Percentiles rank a stretch among this genome's conserved stretches.
Conservation (phyloP, 2,329 filamentous ascomycete species). For the Cytospora mali region DNA sequence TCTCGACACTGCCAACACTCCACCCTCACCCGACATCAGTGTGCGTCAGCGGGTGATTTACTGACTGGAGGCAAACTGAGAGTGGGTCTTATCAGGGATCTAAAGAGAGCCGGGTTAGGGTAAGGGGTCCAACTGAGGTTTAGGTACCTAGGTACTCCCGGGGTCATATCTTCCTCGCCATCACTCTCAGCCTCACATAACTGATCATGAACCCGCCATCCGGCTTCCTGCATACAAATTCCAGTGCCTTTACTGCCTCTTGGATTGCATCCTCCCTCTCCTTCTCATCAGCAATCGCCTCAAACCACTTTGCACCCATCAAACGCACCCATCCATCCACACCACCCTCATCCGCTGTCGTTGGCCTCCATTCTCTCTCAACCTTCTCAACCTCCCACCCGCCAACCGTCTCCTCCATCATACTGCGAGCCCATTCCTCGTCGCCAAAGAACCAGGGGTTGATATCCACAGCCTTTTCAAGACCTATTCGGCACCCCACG, state of each 20-base stretch:
- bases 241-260: constrained; percentile 58
- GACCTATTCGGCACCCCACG: constrained; percentile 53
- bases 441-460: constrained; percentile 76
- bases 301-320: constrained; percentile 63
- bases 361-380: constrained; percentile 68
- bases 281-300: constrained; percentile 47
- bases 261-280: constrained; percentile 55
- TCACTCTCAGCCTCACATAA: constrained; percentile 57
- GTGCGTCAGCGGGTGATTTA: background rate
- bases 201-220: constrained; percentile 59
- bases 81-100: background rate
- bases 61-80: too few relatives aligned
- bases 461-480: constrained; percentile 50
- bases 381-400: constrained; percentile 54
- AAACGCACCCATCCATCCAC: constrained; percentile 68
- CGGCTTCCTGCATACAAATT: constrained; percentile 56
- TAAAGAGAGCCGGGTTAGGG: background rate
- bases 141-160: background rate
- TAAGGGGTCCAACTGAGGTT: background rate
- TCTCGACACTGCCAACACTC: background rate
- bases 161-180: constrained; percentile 43
- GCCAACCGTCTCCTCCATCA: constrained; percentile 47
- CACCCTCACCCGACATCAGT: background rate
- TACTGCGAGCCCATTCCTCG: constrained; percentile 56
- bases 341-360: constrained; percentile 58